Evolutionary conservation across 1,284 basidiomycete species (phyloP).

Genomic region (Afroboletus lepidellus): DNA sequence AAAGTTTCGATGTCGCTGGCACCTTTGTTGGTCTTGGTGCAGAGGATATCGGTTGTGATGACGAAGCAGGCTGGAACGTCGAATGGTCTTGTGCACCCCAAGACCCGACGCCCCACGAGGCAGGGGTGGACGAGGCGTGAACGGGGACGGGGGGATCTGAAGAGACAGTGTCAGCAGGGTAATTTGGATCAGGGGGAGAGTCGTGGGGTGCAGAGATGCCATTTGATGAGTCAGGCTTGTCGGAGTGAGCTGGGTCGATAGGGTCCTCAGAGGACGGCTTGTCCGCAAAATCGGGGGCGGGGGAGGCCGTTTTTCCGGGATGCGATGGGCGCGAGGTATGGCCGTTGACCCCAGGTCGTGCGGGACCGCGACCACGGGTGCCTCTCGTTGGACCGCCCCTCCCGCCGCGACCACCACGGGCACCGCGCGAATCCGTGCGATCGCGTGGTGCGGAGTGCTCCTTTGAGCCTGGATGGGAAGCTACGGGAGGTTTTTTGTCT

Average conservation of each 20-base stretch:
- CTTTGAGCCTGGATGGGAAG: conserved; percentile 41
- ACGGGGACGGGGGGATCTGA: conserved; percentile 8
- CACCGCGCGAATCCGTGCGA: conserved; percentile 62
- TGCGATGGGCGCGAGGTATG: conserved; percentile 26
- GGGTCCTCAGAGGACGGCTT: conserved; percentile 20
- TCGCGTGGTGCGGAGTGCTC: conserved; percentile 43
- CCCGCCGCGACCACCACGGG: conserved; percentile 62
- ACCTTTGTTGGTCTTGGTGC: conserved; percentile 45
- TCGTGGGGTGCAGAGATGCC: conserved; percentile 15
- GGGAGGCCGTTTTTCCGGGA: conserved; percentile 25
- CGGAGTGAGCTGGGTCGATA: conserved; percentile 14
- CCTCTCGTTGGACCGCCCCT: conserved; percentile 61
- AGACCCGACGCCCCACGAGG: conserved; percentile 22
- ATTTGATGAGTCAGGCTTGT: conserved; percentile 24
- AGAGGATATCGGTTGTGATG: conserved; percentile 27
- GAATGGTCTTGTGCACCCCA: conserved; percentile 33
- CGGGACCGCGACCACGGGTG: conserved; percentile 53
- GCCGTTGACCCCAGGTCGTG: conserved; percentile 43
- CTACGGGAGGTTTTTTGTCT: conserved; percentile 61
- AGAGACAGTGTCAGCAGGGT: conserved; percentile 10
- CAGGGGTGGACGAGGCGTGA: conserved; percentile 15
- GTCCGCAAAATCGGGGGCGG: conserved; percentile 21
- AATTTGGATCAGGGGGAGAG: conserved; percentile 9
- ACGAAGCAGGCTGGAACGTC: conserved; percentile 15
- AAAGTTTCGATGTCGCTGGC: conserved; percentile 68